Conservation (phyloP, 352 stramenopile species). For the Aphanomyces stellatus region DNA sequence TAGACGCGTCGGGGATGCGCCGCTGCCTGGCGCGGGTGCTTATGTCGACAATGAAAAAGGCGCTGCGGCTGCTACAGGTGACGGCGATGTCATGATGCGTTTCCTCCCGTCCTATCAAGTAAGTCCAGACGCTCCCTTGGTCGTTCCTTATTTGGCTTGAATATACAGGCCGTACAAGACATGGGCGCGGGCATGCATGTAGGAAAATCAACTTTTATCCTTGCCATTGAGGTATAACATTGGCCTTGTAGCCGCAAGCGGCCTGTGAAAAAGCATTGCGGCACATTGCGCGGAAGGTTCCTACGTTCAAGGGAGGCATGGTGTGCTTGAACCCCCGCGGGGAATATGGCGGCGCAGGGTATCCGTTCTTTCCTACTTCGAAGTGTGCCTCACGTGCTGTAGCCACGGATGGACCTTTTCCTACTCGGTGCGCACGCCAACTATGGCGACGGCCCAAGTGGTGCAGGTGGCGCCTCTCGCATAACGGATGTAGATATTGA, state of each 20-base stretch:
- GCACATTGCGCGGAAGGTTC: constrained; percentile 44
- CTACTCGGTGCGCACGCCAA: constrained; percentile 10
- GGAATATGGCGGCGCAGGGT: constrained; percentile 60
- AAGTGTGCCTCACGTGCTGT: neutral
- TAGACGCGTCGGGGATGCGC: constrained; percentile 83
- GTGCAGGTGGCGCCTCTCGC: neutral
- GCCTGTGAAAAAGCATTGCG: constrained; percentile 47
- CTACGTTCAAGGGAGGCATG: constrained; percentile 64
- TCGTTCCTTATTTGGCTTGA: too few relatives aligned
- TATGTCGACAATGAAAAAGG: constrained; percentile 80
- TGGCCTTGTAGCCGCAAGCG: constrained; percentile 33
- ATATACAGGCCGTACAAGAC: constrained; percentile 46
- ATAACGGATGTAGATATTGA: neutral
- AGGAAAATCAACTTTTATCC: constrained; percentile 19
- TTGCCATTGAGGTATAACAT: neutral
- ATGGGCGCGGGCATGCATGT: constrained; percentile 69
- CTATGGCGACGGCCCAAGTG: neutral
- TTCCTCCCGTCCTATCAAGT: constrained; percentile 78
- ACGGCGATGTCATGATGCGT: constrained; percentile 90
- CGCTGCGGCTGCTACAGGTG: constrained; percentile 76
- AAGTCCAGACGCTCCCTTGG: too few relatives aligned
- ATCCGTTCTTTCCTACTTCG: constrained; percentile 21
- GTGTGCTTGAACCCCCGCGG: constrained; percentile 67
- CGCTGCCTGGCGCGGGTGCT: constrained; percentile 71
- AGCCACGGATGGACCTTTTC: constrained; percentile 8